Evolutionary conservation across 1,284 basidiomycete species (phyloP).

Genomic region (Cutaneotrichosporon daszewskae): DNA sequence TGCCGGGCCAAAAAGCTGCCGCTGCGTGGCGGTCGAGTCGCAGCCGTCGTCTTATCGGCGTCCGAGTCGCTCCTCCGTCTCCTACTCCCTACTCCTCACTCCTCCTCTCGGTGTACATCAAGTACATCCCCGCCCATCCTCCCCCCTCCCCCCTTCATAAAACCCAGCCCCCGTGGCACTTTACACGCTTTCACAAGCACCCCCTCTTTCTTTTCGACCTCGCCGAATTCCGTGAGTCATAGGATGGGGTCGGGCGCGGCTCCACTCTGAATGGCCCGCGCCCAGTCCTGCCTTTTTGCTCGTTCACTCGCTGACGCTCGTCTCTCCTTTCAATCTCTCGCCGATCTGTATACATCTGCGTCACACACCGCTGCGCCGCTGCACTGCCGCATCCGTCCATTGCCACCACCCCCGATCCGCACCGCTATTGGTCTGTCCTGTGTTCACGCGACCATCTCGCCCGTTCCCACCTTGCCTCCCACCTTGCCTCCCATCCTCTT

Average conservation of each 20-base stretch:
- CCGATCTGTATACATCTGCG: neutral
- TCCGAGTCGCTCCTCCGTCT: neutral
- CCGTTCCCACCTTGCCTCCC: no score
- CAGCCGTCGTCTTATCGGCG: no score
- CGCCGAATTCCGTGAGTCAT: conserved; percentile 1
- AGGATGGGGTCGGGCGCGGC: no score
- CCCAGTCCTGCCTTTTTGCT: no score
- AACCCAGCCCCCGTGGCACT: conserved; percentile 3
- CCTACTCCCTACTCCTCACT: neutral
- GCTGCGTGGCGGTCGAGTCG: no score
- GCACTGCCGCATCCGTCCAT: neutral
- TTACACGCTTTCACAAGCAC: conserved; percentile 3
- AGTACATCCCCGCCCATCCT: neutral
- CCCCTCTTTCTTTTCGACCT: conserved; percentile 1
- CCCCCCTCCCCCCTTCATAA: neutral
- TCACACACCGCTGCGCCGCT: no score
- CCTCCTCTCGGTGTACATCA: neutral
- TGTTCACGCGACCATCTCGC: no score
- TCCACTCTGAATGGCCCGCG: no score
- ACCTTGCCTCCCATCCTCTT: neutral
- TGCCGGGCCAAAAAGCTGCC: no score
- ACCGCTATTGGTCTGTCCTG: no score
- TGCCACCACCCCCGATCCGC: neutral
- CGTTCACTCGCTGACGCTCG: no score
- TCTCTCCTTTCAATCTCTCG: neutral